Percentiles rank a stretch among this genome's conserved stretches.
Evolutionary conservation across 176 grass and related monocot genomes (phyloP).

Genomic region (Carex pumila): DNA sequence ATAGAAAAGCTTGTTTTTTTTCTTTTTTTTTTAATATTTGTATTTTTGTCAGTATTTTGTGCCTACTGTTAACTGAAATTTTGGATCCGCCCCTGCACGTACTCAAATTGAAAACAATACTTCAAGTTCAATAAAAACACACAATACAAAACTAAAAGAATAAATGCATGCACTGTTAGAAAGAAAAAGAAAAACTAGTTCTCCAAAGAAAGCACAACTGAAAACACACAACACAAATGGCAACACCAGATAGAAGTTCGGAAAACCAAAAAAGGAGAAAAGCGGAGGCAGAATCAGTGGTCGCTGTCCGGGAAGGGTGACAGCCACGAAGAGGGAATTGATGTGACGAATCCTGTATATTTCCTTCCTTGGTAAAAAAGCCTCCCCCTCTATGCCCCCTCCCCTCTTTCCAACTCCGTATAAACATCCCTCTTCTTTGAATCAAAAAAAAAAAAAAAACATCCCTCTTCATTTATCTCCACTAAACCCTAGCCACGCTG

Average conservation of each 20-base stretch:
- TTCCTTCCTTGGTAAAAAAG: constrained; percentile 71
- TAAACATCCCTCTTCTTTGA: constrained; percentile 4
- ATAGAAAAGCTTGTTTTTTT: too few relatives aligned
- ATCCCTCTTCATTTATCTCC: neutral
- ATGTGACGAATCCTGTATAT: constrained; percentile 94
- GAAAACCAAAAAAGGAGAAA: neutral
- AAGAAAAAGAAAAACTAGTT: too few relatives aligned
- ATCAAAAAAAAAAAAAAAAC: too few relatives aligned
- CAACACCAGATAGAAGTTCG: neutral
- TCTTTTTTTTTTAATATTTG: too few relatives aligned
- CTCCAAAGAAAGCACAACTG: too few relatives aligned
- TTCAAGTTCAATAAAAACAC: too few relatives aligned
- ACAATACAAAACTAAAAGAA: too few relatives aligned
- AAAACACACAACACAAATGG: neutral
- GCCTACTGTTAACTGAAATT: too few relatives aligned
- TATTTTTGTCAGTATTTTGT: too few relatives aligned
- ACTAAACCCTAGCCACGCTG: neutral
- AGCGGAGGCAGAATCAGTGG: constrained; percentile 10
- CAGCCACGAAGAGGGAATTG: constrained; percentile 37
- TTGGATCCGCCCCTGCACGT: too few relatives aligned
- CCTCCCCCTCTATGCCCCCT: constrained; percentile 6
- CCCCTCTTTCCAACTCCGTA: constrained; percentile 33
- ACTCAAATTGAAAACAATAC: too few relatives aligned
- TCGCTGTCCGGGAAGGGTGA: constrained; percentile 54
- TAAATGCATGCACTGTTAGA: too few relatives aligned